These are phyloP conservation scores for Metarhizium sp. DNA, from an alignment of 2,329 filamentous ascomycete species.

Conservation along the genomic window DNA sequence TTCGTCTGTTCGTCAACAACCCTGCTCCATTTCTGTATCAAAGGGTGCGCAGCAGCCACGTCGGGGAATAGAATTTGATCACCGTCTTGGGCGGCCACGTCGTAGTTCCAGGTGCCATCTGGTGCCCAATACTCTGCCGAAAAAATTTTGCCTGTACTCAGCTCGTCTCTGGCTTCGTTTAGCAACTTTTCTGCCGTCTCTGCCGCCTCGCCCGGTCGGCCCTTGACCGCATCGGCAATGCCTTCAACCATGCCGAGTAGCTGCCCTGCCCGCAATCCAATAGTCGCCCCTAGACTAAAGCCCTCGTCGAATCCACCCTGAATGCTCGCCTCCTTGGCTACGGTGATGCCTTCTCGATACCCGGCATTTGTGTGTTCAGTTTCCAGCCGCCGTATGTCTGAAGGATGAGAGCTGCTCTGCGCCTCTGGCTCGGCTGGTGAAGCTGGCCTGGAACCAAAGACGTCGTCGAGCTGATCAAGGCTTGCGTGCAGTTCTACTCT, in stretches of 20 bases:
- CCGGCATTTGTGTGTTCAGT: conserved; percentile 74
- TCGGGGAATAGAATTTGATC: conserved; percentile 45
- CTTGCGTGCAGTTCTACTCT: not conserved
- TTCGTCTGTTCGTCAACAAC: conserved; percentile 21
- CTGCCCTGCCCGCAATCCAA: conserved; percentile 66
- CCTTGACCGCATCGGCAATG: conserved; percentile 40
- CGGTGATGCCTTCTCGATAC: conserved; percentile 78
- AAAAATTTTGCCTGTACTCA: conserved; percentile 56
- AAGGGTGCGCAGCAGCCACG: conserved; percentile 58
- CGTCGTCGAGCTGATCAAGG: conserved; percentile 23
- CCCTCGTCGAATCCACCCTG: conserved; percentile 90
- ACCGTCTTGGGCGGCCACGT: conserved; percentile 31
- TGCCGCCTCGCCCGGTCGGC: conserved; percentile 14
- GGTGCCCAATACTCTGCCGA: conserved; percentile 54
- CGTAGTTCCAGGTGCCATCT: conserved; percentile 64
- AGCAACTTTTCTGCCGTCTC: conserved; percentile 25
- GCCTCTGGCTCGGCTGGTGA: conserved; percentile 11
- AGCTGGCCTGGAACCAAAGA: conserved; percentile 22
- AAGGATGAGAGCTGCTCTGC: conserved; percentile 28
- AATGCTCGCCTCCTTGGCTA: conserved; percentile 65
- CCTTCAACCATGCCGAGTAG: conserved; percentile 72
- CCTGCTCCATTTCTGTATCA: conserved; percentile 52
- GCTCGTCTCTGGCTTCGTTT: conserved; percentile 44
- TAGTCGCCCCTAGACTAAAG: conserved; percentile 70
- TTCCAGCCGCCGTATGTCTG: conserved; percentile 65